These are phyloP conservation scores for Carpinus viminea DNA, from an alignment of 306 rosid genomes.

Conservation along the genomic window DNA sequence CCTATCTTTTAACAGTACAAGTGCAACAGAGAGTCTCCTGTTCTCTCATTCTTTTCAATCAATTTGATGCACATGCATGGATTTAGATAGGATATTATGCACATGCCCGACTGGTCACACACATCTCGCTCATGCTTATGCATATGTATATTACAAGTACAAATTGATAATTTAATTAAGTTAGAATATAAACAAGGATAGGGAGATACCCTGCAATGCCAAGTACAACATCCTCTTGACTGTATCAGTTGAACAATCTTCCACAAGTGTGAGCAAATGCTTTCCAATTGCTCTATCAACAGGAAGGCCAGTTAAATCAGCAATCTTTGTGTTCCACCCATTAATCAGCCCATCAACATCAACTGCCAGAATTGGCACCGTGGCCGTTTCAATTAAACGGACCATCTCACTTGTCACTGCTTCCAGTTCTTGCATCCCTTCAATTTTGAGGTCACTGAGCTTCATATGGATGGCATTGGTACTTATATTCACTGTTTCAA, in stretches of 20 bases:
- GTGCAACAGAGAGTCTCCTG: conserved; percentile 4
- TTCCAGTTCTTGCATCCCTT: conserved; percentile 91
- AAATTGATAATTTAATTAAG: neutral
- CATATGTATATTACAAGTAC: conserved; percentile 16
- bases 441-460: conserved; percentile 67
- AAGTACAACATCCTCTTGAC: conserved; percentile 70
- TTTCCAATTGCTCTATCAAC: conserved; percentile 82
- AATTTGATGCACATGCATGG: conserved; percentile 14
- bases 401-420: conserved; percentile 96
- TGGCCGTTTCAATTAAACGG: conserved; percentile 89
- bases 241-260: conserved; percentile 62
- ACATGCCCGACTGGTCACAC: conserved; percentile 18
- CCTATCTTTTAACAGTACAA: neutral
- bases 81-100: conserved; percentile 5
- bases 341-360: conserved; percentile 78
- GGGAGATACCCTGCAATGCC: conserved; percentile 69
- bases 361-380: conserved; percentile 92
- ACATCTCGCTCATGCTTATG: neutral
- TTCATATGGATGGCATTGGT: conserved; percentile 51
- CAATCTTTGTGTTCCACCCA: conserved; percentile 88
- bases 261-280: conserved; percentile 76
- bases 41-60: conserved; percentile 9
- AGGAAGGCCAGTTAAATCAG: conserved; percentile 89
- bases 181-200: neutral
- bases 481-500: conserved; percentile 28